phyloP scores from a whole-genome alignment of 1,139 yeast genomes.

The Kurtzmaniella quercitrusa region DNA sequence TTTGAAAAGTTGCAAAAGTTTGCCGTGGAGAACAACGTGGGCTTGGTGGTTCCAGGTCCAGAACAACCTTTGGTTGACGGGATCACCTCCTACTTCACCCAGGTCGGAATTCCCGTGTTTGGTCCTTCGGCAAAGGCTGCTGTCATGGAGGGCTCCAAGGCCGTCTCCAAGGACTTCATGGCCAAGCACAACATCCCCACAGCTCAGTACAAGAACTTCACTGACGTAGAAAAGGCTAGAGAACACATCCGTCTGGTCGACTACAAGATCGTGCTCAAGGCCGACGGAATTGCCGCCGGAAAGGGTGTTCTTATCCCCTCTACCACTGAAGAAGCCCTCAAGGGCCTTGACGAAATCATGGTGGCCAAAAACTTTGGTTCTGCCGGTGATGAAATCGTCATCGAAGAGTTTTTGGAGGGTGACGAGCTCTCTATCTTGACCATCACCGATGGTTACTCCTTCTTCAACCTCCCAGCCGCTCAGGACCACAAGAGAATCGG shows the following conservation, averaged over 20 bases:
- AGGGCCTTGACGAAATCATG: conserved; percentile 86
- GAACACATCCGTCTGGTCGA: conserved; percentile 61
- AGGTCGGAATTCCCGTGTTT: conserved; percentile 89
- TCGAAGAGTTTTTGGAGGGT: conserved; percentile 95
- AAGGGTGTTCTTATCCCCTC: conserved; percentile 95
- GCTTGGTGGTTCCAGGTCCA: conserved; percentile 95
- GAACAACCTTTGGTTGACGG: conserved; percentile 98
- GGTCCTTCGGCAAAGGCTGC: conserved; percentile 95
- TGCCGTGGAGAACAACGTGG: conserved; percentile 63
- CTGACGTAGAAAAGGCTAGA: conserved; percentile 68
- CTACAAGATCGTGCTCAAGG: conserved; percentile 87
- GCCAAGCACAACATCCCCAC: conserved; percentile 88
- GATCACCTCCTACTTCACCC: conserved; percentile 61
- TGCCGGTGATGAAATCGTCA: conserved; percentile 95
- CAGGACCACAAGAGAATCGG: conserved; percentile 97
- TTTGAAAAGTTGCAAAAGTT: conserved; percentile 57
- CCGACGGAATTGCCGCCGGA: conserved; percentile 98
- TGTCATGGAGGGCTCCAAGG: conserved; percentile 93
- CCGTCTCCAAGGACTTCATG: conserved; percentile 94
- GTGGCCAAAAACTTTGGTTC: conserved; percentile 81
- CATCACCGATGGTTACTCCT: conserved; percentile 89
- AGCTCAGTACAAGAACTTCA: conserved; percentile 82
- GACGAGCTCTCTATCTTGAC: conserved; percentile 94
- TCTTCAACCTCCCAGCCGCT: conserved; percentile 90
- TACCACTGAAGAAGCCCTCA: conserved; percentile 76